Conservation (phyloP, 805 yeast species). For the Saccharomyces mikatae region DNA sequence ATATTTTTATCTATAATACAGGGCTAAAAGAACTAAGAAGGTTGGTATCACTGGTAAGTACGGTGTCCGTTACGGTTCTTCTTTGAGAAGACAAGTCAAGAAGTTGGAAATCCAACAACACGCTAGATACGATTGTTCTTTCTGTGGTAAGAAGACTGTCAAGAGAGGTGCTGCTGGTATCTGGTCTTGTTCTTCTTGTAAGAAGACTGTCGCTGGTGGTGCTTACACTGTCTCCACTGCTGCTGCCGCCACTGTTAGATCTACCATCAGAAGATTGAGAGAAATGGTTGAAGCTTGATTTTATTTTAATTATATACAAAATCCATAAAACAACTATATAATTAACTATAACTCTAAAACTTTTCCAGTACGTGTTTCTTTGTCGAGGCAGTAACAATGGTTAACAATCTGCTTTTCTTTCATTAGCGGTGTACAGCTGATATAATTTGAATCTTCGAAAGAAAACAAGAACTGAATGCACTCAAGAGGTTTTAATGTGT, state of each 20-base stretch:
- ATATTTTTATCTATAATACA: slow-evolving; percentile 21
- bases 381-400: too few species aligned
- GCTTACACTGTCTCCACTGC: slow-evolving; percentile 97
- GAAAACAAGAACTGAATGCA: neutral
- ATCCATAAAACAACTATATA: neutral
- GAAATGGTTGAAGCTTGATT: slow-evolving; percentile 94
- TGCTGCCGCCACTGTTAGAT: slow-evolving; percentile 98
- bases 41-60: slow-evolving; percentile 99
- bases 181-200: slow-evolving; percentile 92
- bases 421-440: too few species aligned
- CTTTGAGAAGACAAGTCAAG: slow-evolving; percentile 97
- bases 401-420: neutral
- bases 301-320: neutral
- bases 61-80: slow-evolving; percentile 99
- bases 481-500: neutral
- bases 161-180: slow-evolving; percentile 95
- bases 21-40: slow-evolving; percentile 99
- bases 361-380: neutral
- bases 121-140: slow-evolving; percentile 93
- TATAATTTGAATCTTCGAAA: neutral
- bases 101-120: slow-evolving; percentile 97
- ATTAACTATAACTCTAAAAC: neutral
- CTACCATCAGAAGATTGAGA: slow-evolving; percentile 99
- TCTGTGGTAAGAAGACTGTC: slow-evolving; percentile 98
- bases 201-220: slow-evolving; percentile 97